Evolutionary conservation across 164 flowering plant genomes (phyloP), one percentile per base, ranked within the genome.

Genomic region (Berberis thunbergii): DNA sequence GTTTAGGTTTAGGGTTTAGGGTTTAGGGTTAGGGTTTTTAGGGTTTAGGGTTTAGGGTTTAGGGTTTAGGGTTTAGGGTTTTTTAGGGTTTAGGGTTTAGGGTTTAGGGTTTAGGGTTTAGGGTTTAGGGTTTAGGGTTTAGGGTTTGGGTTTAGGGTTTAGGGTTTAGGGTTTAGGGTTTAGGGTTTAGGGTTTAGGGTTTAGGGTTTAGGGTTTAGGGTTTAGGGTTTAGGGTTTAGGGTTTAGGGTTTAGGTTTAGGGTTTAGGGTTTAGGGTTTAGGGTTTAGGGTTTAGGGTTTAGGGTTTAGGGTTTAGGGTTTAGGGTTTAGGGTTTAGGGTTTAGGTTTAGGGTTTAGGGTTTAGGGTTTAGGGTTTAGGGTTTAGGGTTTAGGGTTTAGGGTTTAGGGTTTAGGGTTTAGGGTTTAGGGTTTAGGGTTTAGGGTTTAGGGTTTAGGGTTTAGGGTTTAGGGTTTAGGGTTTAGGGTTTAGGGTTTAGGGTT

Each of bases 141-240:
- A 48, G 69, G 69, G 45, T 65, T 65, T 54, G 57, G 69, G 65
- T 61, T 65, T 65, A 45, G 49, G 65, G 73, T n/a, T 65, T 70
- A 7, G 41, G 26, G 69, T 61, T 55, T 70, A 55, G 61, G 69
- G 65, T 54, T 70, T 60, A 8, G 58, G 73, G 58, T 46, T 70
- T 64, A 52, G 61, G 73, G 59, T 53, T 59, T 64, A 52, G 60
- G 64, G 68, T 40, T 70, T 59, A 64, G 68, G 73, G 54, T 60
- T 70, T 54, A 64, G 68, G 68, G 64, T 60, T 64, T 64, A 59
- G 60, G 73, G 63, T 48, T 71, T 66, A 54, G 62, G 74, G 69
- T 43, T n/a, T n/a, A n/a, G n/a, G n/a, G n/a, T n/a, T n/a, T n/a
- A n/a, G 57, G 74, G 69, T 43, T 66, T 67, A 49, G 53, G 74